Evolutionary conservation across 2,329 filamentous ascomycete genomes (phyloP), one percentile per base, ranked within the genome.

Genomic region (Colletotrichum nymphaeae): DNA sequence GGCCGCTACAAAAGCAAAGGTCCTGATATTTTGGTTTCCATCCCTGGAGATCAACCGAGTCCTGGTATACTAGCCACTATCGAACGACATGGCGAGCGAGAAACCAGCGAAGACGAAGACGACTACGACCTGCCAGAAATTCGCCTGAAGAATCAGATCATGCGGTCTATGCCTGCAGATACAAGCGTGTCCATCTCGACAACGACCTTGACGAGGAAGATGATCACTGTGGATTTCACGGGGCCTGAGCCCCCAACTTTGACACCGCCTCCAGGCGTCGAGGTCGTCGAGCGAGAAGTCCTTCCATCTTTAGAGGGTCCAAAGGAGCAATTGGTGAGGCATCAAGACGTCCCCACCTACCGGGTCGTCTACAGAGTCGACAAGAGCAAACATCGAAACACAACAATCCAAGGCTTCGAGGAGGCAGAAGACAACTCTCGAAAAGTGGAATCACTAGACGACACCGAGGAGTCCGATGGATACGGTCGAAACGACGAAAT

Each of bases 161-260:
- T 88, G 75, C 86, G 86, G 62, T 85, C 91, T 0, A 79, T 92
- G 5, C 86, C 90, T 1, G 80, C 86, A 0, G 87, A 89, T 57
- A 88, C 90, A 0, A 86, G 86, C n/a, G 87, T 92, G 6, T 89
- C 89, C 9, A 89, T 92, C 49, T 88, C 87, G 1, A 91, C 89
- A 6, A 87, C 88, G 3, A 89, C 90, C 0, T 87, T 86, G 1
- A 91, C 88, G 1, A 90, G 88, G 8, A 91, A 92, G 74, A 92
- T 86, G 16, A 90, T 93, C 76, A 92, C 91, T 0, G 90, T 93
- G 3, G 90, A 93, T 66, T 87, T 93, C 49, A 86, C 86, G 16
- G 89, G 89, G 1, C 83, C 86, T 5, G 83, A 86, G 24, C 83
- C 86, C 5, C 84, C 88, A 3, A 83, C 87, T 1, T 81, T 92